Percentiles rank a stretch among this genome's conserved stretches.
Evolutionary conservation across 441 rosid species (phyloP).

Genomic region (Arabidopsis hybrid): DNA sequence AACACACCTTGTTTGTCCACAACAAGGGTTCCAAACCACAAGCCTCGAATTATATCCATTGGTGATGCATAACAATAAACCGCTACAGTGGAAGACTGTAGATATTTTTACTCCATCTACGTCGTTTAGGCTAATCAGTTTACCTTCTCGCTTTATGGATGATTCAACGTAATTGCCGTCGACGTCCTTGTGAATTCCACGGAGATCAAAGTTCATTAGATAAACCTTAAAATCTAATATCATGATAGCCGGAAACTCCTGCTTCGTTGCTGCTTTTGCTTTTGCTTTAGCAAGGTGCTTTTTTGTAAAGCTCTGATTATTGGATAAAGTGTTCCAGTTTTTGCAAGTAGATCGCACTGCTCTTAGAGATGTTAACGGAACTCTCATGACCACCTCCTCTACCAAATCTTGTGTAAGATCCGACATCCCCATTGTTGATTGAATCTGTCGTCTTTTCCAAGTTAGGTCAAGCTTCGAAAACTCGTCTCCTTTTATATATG

Average conservation of each 20-base stretch:
- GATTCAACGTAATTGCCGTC: not conserved
- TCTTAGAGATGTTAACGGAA: not conserved
- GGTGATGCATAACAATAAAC: slow-evolving; percentile 19
- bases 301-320: no score
- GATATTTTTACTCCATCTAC: not conserved
- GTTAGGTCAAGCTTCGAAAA: not conserved
- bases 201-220: not conserved
- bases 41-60: not conserved
- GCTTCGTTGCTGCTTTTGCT: not conserved
- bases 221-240: slow-evolving; percentile 2
- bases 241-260: not conserved
- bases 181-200: not conserved
- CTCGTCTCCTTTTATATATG: no score
- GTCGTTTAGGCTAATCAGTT: slow-evolving; percentile 6
- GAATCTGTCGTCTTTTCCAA: not conserved
- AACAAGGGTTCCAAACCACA: slow-evolving; percentile 17
- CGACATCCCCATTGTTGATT: not conserved
- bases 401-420: not conserved
- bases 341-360: not conserved
- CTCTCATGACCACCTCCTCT: not conserved
- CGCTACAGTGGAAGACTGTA: not conserved
- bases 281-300: no score
- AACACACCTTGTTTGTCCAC: not conserved
- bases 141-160: not conserved
- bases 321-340: not conserved